Conservation (phyloP, 768 basidiomycete genomes). For the Agaricus blazei region DNA sequence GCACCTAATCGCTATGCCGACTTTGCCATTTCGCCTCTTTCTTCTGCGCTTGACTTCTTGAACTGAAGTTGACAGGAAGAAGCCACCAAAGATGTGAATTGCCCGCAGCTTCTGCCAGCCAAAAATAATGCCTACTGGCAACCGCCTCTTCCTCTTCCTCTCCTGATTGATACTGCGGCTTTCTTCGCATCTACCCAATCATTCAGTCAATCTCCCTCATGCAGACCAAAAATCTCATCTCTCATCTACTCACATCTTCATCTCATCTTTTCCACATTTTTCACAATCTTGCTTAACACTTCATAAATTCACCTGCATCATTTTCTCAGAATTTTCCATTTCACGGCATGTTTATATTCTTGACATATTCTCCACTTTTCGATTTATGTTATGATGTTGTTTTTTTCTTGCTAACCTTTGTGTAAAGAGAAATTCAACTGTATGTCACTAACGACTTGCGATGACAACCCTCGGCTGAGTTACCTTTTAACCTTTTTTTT, state of each 20-base stretch:
- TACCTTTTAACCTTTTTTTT: slow-evolving; percentile 11
- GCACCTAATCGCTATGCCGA: slow-evolving; percentile 27
- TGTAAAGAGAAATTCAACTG: not conserved
- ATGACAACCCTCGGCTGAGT: slow-evolving; percentile 13
- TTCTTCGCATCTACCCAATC: not conserved
- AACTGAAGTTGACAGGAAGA: slow-evolving; percentile 29
- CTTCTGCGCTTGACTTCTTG: slow-evolving; percentile 42
- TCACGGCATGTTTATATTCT: slow-evolving; percentile 15
- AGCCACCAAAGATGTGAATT: not conserved
- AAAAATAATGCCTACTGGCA: slow-evolving; percentile 8
- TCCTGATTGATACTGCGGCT: slow-evolving; percentile 1
- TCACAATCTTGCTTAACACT: slow-evolving; percentile 10
- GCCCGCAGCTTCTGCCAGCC: slow-evolving; percentile 8
- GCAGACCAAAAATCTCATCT: not conserved
- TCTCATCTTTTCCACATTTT: slow-evolving; percentile 15
- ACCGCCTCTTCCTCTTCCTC: slow-evolving; percentile 4
- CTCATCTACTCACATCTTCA: slow-evolving; percentile 15
- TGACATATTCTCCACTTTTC: slow-evolving; percentile 10
- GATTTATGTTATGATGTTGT: not conserved
- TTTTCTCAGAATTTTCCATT: slow-evolving; percentile 5
- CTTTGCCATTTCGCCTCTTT: slow-evolving; percentile 38
- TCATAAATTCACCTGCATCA: not conserved
- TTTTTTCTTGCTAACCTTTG: not conserved
- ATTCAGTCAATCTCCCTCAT: not conserved
- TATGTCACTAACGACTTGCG: slow-evolving; percentile 4